phyloP scores from a whole-genome alignment of 2,329 filamentous ascomycete species.

The Lachnellula cervina region DNA sequence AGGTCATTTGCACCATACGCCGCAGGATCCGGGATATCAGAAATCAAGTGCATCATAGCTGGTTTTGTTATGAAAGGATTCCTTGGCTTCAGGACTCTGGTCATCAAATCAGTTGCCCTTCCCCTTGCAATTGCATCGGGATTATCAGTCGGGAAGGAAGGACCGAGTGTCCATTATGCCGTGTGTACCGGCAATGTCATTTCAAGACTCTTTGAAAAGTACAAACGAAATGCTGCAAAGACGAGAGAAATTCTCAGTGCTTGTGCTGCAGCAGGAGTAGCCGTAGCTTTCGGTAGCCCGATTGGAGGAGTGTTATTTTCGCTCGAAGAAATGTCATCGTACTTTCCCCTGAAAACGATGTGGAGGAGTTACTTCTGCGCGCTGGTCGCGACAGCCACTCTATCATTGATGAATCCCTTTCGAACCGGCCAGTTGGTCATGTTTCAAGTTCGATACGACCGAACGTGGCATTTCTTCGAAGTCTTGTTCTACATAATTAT shows the following conservation, averaged over 20 bases:
- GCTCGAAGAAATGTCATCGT: slow-evolving; percentile 93
- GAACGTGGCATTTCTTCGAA: slow-evolving; percentile 97
- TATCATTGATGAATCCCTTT: slow-evolving; percentile 97
- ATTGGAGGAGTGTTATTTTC: slow-evolving; percentile 97
- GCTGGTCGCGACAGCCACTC: slow-evolving; percentile 84
- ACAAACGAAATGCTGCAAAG: slow-evolving; percentile 85
- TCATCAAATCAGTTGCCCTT: slow-evolving; percentile 90
- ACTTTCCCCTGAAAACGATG: slow-evolving; percentile 94
- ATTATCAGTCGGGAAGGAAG: slow-evolving; percentile 92
- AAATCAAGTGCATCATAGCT: slow-evolving; percentile 99
- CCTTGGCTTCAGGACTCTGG: slow-evolving; percentile 80
- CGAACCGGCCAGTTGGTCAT: slow-evolving; percentile 96
- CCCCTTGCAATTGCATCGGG: slow-evolving; percentile 92
- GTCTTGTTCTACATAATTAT: slow-evolving; percentile 87
- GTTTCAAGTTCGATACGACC: slow-evolving; percentile 96
- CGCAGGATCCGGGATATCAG: slow-evolving; percentile 92
- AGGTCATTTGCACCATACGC: slow-evolving; percentile 93
- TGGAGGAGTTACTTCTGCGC: slow-evolving; percentile 99
- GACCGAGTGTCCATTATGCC: slow-evolving; percentile 97
- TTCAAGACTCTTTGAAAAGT: slow-evolving; percentile 87
- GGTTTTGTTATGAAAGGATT: slow-evolving; percentile 99
- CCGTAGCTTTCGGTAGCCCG: slow-evolving; percentile 93
- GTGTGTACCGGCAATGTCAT: slow-evolving; percentile 98
- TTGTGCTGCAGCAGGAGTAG: slow-evolving; percentile 90
- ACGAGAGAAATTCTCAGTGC: slow-evolving; percentile 93